phyloP scores from a whole-genome alignment of 1,139 yeast species.

The Debaryomyces nepalensis region DNA sequence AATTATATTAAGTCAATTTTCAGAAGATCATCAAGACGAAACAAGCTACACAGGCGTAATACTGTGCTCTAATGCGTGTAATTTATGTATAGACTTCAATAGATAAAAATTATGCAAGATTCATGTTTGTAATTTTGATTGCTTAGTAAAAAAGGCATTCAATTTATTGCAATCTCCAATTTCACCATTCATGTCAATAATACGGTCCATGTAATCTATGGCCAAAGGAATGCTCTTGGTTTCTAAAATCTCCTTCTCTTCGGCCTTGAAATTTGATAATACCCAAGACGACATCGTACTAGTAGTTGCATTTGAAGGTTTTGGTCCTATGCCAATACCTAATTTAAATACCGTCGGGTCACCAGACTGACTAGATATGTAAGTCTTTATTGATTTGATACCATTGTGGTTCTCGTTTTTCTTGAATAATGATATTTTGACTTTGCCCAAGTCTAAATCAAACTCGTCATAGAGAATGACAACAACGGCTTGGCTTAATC shows the following conservation, averaged over 20 bases:
- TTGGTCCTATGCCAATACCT: conserved; percentile 52
- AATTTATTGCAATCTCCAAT: conserved; percentile 27
- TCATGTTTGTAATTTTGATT: conserved; percentile 1
- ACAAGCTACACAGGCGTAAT: conserved; percentile 7
- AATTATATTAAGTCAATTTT: conserved; percentile 7
- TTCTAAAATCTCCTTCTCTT: conserved; percentile 25
- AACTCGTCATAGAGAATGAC: conserved; percentile 47
- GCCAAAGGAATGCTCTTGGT: conserved; percentile 22
- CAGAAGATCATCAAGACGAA: neutral
- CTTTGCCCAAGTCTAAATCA: conserved; percentile 35
- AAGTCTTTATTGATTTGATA: conserved; percentile 30
- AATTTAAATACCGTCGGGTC: conserved; percentile 30
- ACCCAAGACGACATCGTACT: conserved; percentile 50
- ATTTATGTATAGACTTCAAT: neutral
- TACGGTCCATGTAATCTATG: conserved; percentile 25
- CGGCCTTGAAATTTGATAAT: conserved; percentile 31
- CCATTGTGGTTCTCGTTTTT: conserved; percentile 51
- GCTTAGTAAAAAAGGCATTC: conserved; percentile 23
- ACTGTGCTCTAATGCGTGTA: conserved; percentile 2
- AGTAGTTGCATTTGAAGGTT: conserved; percentile 39
- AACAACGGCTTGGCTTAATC: conserved; percentile 22
- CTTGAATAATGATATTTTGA: conserved; percentile 34
- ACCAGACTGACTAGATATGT: conserved; percentile 13
- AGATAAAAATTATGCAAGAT: neutral
- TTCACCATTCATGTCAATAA: conserved; percentile 24